These are phyloP conservation scores for Borealophlyctis nickersoniae DNA, from an alignment of 192 early-diverging fungal species.

Conservation along the genomic window DNA sequence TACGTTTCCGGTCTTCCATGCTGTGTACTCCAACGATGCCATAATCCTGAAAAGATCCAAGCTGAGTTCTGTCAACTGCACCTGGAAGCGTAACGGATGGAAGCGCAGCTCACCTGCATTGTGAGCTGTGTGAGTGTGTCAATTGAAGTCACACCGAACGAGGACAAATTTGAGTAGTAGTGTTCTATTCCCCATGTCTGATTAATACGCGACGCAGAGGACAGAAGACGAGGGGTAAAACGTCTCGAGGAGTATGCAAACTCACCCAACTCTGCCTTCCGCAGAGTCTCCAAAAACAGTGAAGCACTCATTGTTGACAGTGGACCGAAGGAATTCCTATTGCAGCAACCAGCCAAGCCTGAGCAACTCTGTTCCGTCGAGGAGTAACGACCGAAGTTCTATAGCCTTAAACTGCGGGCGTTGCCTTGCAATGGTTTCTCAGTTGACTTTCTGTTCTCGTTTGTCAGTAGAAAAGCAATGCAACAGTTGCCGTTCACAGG, in stretches of 20 bases:
- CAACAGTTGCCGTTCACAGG: no score
- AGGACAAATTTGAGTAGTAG: constrained; percentile 56
- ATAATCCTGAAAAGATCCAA: constrained; percentile 42
- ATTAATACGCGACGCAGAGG: constrained; percentile 16
- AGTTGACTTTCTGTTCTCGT: no score
- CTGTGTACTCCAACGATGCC: constrained; percentile 47
- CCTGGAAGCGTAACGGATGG: constrained; percentile 23
- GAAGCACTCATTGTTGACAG: constrained; percentile 27
- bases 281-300: constrained; percentile 61
- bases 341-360: neutral
- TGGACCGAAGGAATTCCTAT: neutral
- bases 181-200: constrained; percentile 14
- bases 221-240: neutral
- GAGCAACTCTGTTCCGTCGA: no score
- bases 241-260: neutral
- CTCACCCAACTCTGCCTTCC: constrained; percentile 60
- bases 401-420: no score
- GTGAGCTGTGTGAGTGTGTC: constrained; percentile 67
- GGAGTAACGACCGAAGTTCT: no score
- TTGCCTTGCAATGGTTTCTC: no score
- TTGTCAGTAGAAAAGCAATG: no score
- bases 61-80: neutral
- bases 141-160: constrained; percentile 47
- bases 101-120: constrained; percentile 70
- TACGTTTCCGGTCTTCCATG: constrained; percentile 55